Conservation (phyloP, 2,329 filamentous ascomycete species). For the Venturia asperata region DNA sequence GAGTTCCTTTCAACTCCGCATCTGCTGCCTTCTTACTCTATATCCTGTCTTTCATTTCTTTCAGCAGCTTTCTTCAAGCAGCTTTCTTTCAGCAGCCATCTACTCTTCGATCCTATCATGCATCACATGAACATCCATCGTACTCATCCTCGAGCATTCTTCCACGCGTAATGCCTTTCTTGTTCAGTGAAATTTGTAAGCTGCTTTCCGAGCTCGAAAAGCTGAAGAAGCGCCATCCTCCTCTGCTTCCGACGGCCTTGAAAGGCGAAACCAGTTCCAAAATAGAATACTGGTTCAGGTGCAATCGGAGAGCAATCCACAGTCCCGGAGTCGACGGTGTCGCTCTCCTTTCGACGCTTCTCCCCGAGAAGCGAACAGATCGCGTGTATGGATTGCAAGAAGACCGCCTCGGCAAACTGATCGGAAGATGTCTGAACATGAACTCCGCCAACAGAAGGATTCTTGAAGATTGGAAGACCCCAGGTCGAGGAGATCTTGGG, state of each 20-base stretch:
- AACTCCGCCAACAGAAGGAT: slow-evolving; percentile 54
- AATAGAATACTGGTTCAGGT: slow-evolving; percentile 61
- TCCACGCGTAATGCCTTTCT: slow-evolving; percentile 50
- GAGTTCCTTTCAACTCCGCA: not conserved
- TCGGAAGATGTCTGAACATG: slow-evolving; percentile 60
- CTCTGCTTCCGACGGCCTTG: slow-evolving; percentile 30
- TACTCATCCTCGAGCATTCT: not conserved
- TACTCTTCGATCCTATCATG: not conserved
- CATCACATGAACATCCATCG: not conserved
- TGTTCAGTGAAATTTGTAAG: slow-evolving; percentile 65
- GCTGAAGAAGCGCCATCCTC: slow-evolving; percentile 37
- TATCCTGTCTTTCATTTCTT: not conserved
- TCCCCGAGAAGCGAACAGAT: slow-evolving; percentile 70
- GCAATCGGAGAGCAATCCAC: slow-evolving; percentile 53
- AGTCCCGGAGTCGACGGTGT: slow-evolving; percentile 49
- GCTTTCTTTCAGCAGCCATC: not conserved
- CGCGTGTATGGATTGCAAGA: slow-evolving; percentile 67
- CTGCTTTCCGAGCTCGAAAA: slow-evolving; percentile 62
- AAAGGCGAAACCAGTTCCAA: slow-evolving; percentile 29
- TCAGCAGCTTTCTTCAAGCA: not conserved
- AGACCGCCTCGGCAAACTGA: slow-evolving; percentile 54
- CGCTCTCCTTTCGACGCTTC: slow-evolving; percentile 65
- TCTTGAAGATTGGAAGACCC: slow-evolving; percentile 55
- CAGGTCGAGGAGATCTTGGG: slow-evolving; percentile 60
- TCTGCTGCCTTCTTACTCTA: not conserved